These are phyloP conservation scores for Chytriomyces sp. DNA, from an alignment of 192 early-diverging fungal species.

Conservation along the genomic window DNA sequence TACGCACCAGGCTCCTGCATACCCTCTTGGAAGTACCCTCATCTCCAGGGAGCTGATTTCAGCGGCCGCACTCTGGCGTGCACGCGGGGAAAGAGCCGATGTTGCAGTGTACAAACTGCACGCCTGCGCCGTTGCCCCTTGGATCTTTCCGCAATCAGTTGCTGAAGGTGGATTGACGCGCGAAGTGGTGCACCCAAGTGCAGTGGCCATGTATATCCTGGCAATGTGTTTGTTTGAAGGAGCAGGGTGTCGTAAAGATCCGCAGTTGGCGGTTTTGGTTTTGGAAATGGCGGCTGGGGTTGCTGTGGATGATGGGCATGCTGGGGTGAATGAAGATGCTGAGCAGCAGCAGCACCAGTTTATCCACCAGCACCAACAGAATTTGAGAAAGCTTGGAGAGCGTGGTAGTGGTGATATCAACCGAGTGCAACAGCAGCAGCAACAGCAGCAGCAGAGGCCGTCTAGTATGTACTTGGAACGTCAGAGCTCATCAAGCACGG, in stretches of 20 bases:
- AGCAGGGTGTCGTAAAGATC: not conserved
- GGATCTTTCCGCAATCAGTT: not conserved
- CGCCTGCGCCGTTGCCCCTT: conserved; percentile 23
- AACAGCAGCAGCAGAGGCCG: not conserved
- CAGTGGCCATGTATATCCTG: conserved; percentile 23
- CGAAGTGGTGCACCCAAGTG: conserved; percentile 13
- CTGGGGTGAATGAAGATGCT: not conserved
- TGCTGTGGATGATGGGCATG: conserved; percentile 25
- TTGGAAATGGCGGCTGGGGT: conserved; percentile 31
- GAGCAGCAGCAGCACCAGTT: no score
- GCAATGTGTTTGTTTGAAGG: conserved; percentile 33
- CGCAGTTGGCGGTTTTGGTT: conserved; percentile 9
- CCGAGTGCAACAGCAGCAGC: no score
- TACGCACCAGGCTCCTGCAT: not conserved
- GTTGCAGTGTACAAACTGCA: conserved; percentile 5
- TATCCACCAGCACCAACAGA: no score
- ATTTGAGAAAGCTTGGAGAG: no score
- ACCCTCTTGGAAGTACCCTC: not conserved
- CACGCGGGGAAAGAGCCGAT: no score
- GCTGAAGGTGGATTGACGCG: conserved; percentile 9
- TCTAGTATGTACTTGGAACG: not conserved
- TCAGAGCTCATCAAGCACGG: not conserved
- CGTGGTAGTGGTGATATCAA: not conserved
- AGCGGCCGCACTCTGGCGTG: conserved; percentile 11
- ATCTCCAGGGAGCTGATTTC: not conserved